phyloP scores from a whole-genome alignment of 306 rosid genomes.

The Pyrus pyrifolia region DNA sequence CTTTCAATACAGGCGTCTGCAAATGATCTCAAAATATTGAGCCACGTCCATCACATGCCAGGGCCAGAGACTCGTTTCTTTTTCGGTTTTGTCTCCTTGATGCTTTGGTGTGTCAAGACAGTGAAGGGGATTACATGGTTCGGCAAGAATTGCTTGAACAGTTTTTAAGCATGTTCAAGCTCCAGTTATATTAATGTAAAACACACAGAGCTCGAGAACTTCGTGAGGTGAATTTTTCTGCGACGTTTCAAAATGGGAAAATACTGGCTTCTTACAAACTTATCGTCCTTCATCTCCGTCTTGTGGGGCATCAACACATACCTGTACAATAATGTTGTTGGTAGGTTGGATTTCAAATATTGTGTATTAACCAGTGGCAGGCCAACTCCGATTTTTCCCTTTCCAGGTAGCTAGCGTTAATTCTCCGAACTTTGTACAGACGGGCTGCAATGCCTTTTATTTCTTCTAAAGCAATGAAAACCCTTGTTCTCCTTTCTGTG shows the following conservation, averaged over 20 bases:
- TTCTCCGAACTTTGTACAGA: conserved; percentile 29
- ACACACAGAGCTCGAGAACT: neutral
- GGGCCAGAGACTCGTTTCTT: conserved; percentile 3
- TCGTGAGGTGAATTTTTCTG: conserved; percentile 14
- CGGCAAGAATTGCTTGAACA: conserved; percentile 14
- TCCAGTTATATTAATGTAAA: neutral
- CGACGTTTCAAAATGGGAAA: conserved; percentile 8
- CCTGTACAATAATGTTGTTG: conserved; percentile 35
- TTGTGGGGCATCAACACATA: conserved; percentile 23
- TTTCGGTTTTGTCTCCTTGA: conserved; percentile 17
- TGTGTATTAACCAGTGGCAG: conserved; percentile 29
- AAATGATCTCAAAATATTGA: neutral
- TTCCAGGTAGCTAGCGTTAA: conserved; percentile 1
- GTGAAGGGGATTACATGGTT: neutral
- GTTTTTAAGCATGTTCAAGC: conserved; percentile 27
- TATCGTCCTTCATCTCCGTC: conserved; percentile 2
- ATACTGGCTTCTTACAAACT: conserved; percentile 11
- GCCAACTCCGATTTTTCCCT: conserved; percentile 10
- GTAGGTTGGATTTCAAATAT: conserved; percentile 23
- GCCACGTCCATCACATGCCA: neutral
- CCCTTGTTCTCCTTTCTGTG: neutral
- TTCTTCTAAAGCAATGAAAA: neutral
- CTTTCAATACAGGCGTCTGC: conserved; percentile 5
- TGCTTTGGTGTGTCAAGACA: conserved; percentile 2
- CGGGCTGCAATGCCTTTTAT: conserved; percentile 2